Conservation (phyloP, 306 rosid genomes). For the Prosopis cineraria region DNA sequence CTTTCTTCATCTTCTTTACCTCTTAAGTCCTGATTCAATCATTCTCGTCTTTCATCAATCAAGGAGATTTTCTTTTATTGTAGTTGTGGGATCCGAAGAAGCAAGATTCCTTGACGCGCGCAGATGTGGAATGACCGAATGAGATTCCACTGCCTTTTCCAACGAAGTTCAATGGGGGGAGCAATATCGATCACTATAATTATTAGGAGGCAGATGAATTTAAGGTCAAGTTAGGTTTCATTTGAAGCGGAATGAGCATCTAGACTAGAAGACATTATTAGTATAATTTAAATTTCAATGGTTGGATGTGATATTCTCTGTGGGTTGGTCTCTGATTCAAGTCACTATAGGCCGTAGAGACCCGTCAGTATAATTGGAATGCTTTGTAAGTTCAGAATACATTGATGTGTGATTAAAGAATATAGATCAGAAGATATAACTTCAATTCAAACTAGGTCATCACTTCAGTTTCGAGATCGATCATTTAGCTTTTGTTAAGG, state of each 20-base stretch:
- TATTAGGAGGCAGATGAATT: conserved; percentile 25
- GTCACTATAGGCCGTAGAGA: neutral
- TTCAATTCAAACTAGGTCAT: too few species aligned
- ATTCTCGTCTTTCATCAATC: neutral
- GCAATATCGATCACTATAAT: neutral
- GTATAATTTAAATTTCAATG: too few species aligned
- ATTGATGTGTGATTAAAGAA: too few species aligned
- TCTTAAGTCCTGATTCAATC: neutral
- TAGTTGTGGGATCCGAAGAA: neutral
- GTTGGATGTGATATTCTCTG: neutral
- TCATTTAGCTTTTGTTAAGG: too few species aligned
- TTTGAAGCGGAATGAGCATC: neutral
- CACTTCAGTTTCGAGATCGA: too few species aligned
- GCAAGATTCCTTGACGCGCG: neutral
- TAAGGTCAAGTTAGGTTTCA: neutral
- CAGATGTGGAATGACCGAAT: neutral
- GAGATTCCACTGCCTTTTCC: neutral
- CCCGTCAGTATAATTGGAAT: neutral
- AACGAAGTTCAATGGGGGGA: neutral
- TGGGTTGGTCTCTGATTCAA: neutral
- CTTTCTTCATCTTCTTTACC: neutral
- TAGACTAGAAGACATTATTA: too few species aligned
- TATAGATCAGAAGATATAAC: too few species aligned
- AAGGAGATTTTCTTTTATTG: neutral
- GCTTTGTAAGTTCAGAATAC: too few species aligned